These are phyloP conservation scores for Leucogyrophana mollusca DNA, from an alignment of 768 basidiomycete genomes.

Conservation along the genomic window DNA sequence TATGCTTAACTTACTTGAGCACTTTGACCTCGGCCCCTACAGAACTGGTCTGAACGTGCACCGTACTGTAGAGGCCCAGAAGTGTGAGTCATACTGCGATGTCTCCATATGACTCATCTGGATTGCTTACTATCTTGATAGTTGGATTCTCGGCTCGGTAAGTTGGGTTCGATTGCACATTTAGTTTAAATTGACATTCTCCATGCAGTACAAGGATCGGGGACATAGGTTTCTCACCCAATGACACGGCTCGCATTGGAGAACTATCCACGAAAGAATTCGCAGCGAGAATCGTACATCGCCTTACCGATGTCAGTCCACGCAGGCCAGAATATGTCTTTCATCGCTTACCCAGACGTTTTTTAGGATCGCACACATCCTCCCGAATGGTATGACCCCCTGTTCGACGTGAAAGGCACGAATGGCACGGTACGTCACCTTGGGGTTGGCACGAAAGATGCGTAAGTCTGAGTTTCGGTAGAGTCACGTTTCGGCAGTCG, in stretches of 20 bases:
- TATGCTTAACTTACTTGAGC: slow-evolving; percentile 55
- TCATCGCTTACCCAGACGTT: too few relatives aligned
- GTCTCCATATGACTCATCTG: neutral
- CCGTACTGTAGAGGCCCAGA: slow-evolving; percentile 45
- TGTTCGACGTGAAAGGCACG: slow-evolving; percentile 49
- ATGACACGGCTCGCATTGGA: slow-evolving; percentile 33
- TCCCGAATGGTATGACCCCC: slow-evolving; percentile 49
- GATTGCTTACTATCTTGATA: slow-evolving; percentile 7
- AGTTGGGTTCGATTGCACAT: neutral
- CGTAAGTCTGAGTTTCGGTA: too few relatives aligned
- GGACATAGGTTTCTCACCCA: slow-evolving; percentile 43
- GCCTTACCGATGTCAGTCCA: slow-evolving; percentile 51
- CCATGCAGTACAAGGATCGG: slow-evolving; percentile 43
- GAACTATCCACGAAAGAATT: slow-evolving; percentile 43
- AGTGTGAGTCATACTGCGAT: slow-evolving; percentile 27
- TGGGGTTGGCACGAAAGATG: too few relatives aligned
- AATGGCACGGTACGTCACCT: slow-evolving; percentile 46
- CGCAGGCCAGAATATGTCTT: neutral
- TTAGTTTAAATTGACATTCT: neutral
- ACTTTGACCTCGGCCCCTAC: slow-evolving; percentile 35
- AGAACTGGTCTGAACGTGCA: slow-evolving; percentile 42
- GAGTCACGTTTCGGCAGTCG: slow-evolving; percentile 85
- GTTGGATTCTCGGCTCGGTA: slow-evolving; percentile 58
- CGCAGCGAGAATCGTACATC: slow-evolving; percentile 36
- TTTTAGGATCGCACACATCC: slow-evolving; percentile 47